These are phyloP conservation scores for Lathyrus aphaca DNA, from an alignment of 306 rosid genomes.

Conservation along the genomic window DNA sequence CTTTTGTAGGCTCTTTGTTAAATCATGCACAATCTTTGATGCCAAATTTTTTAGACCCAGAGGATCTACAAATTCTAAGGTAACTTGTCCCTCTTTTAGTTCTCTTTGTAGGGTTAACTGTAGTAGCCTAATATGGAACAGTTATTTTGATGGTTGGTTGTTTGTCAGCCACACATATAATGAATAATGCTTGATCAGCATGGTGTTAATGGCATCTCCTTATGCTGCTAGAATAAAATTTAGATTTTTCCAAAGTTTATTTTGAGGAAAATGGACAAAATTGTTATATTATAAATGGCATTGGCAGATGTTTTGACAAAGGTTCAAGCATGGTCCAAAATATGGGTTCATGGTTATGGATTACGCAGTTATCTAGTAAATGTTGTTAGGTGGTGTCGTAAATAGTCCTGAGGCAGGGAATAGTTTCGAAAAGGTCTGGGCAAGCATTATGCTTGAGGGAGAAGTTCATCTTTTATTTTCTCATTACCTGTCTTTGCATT, in stretches of 20 bases:
- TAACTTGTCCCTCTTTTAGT: conserved; percentile 36
- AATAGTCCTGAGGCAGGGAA: background rate
- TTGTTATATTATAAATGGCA: background rate
- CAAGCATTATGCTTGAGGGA: conserved; percentile 5
- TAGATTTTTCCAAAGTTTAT: conserved; percentile 12
- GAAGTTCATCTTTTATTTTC: background rate
- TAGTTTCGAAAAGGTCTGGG: background rate
- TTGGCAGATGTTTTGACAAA: conserved; percentile 8
- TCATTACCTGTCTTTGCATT: background rate
- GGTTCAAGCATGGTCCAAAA: conserved; percentile 19
- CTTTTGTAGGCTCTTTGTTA: conserved; percentile 81
- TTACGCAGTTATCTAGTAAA: conserved; percentile 8
- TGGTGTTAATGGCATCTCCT: conserved; percentile 17
- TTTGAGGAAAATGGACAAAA: conserved; percentile 7
- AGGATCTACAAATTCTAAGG: conserved; percentile 93
- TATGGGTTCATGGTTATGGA: conserved; percentile 16
- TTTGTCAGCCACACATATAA: conserved; percentile 16
- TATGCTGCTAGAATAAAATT: conserved; percentile 28
- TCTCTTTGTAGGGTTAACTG: conserved; percentile 30
- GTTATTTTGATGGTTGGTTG: conserved; percentile 8
- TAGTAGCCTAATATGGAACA: conserved; percentile 35
- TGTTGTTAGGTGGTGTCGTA: background rate
- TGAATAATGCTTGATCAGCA: conserved; percentile 6
- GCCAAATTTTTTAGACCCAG: conserved; percentile 77
- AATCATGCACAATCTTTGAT: conserved; percentile 94